Conservation (phyloP, 2,329 filamentous ascomycete genomes). For the Salinomyces thailandicus region DNA sequence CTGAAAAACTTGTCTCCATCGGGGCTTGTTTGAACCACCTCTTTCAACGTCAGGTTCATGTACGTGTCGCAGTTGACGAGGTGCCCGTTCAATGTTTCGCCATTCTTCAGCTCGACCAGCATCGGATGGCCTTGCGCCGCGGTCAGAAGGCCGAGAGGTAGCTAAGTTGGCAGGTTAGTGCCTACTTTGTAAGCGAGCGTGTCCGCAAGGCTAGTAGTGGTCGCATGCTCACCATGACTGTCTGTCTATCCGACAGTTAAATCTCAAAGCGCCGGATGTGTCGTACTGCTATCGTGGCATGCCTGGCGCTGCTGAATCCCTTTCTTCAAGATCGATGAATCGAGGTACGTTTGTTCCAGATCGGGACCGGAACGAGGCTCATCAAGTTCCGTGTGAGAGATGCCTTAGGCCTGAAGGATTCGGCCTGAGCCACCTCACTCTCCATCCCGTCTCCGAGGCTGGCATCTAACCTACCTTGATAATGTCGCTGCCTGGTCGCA, state of each 20-base stretch:
- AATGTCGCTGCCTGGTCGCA: too few species aligned
- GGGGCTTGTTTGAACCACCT: constrained; percentile 91
- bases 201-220: background rate
- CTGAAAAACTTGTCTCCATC: constrained; percentile 91
- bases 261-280: too few species aligned
- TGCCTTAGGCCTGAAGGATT: too few species aligned
- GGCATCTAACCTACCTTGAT: too few species aligned
- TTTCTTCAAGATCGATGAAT: too few species aligned
- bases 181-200: constrained; percentile 12
- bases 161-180: constrained; percentile 33
- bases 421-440: too few species aligned
- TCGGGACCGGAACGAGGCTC: too few species aligned
- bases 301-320: too few species aligned
- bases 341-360: too few species aligned
- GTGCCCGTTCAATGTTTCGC: constrained; percentile 93
- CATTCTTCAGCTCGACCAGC: constrained; percentile 94
- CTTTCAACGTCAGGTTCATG: constrained; percentile 98
- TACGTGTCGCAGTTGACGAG: constrained; percentile 96
- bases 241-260: too few species aligned
- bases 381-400: too few species aligned
- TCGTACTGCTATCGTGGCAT: background rate
- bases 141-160: constrained; percentile 70
- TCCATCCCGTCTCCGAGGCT: too few species aligned
- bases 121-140: constrained; percentile 96
- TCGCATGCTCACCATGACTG: constrained; percentile 16